These are phyloP conservation scores for Candida khao-thaluensis DNA, from an alignment of 805 yeast genomes.

Conservation along the genomic window DNA sequence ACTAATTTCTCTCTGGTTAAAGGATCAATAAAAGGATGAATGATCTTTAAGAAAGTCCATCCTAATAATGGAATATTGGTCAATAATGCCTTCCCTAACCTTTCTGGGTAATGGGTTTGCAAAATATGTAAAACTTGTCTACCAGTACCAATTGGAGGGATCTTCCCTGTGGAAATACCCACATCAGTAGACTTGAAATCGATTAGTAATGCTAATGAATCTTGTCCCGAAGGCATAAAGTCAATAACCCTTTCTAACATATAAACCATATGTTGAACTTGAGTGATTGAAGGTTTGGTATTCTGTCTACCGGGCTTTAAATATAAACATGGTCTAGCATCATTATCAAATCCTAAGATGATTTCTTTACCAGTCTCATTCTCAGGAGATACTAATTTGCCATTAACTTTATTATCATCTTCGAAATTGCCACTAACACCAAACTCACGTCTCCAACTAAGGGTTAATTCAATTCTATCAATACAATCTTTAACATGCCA, in stretches of 20 bases:
- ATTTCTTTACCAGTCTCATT: conserved; percentile 92
- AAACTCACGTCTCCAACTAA: conserved; percentile 93
- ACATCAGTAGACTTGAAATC: conserved; percentile 84
- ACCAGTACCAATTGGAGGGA: conserved; percentile 88
- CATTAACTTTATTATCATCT: conserved; percentile 51
- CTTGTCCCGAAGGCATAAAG: conserved; percentile 96
- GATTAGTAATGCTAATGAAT: conserved; percentile 83
- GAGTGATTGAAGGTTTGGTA: conserved; percentile 84
- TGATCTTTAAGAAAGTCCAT: conserved; percentile 86
- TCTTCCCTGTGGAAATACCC: conserved; percentile 58
- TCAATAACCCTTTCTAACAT: conserved; percentile 91
- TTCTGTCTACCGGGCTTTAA: conserved; percentile 94
- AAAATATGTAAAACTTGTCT: conserved; percentile 89
- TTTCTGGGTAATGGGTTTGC: conserved; percentile 97
- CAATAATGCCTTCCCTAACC: conserved; percentile 88
- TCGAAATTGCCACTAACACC: conserved; percentile 51
- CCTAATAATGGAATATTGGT: conserved; percentile 94
- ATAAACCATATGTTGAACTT: conserved; percentile 93
- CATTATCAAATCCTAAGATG: conserved; percentile 86
- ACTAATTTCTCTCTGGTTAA: conserved; percentile 90
- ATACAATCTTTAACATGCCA: conserved; percentile 77
- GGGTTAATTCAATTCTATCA: conserved; percentile 68
- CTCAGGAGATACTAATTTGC: conserved; percentile 59
- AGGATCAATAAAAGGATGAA: conserved; percentile 96
- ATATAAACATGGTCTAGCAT: conserved; percentile 87